Conservation (phyloP, 139 green algal genomes). For the Auxenochlorella pyrenoidosa region DNA sequence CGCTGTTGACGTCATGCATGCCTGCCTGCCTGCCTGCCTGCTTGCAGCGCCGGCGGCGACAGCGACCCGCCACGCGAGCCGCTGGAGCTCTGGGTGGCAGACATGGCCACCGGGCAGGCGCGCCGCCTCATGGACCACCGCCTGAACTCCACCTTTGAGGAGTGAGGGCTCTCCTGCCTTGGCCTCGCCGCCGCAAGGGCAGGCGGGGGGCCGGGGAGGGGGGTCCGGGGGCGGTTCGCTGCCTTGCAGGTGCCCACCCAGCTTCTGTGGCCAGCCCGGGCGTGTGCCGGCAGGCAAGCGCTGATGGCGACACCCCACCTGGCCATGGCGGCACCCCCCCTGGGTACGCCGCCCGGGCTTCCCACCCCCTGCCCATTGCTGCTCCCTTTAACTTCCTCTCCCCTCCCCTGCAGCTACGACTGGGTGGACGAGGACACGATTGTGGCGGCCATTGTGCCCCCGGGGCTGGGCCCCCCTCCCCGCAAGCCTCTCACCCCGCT, state of each 20-base stretch:
- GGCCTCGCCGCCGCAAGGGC: too few species aligned
- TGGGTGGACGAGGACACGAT: slow-evolving; percentile 91
- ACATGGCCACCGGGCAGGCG: slow-evolving; percentile 70
- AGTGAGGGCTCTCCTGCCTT: too few species aligned
- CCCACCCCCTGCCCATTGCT: not conserved
- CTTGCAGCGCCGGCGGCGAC: slow-evolving; percentile 53
- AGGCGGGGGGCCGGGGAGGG: too few species aligned
- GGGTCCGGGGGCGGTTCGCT: too few species aligned
- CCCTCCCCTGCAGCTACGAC: slow-evolving; percentile 60
- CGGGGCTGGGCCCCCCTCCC: slow-evolving; percentile 42
- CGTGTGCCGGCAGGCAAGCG: too few species aligned
- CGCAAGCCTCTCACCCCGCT: slow-evolving; percentile 55
- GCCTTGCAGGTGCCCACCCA: too few species aligned
- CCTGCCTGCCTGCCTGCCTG: too few species aligned
- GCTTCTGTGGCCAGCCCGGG: too few species aligned
- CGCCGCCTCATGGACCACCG: slow-evolving; percentile 57
- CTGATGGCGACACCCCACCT: too few species aligned
- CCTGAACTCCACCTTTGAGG: slow-evolving; percentile 73
- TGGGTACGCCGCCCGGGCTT: not conserved
- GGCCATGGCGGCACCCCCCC: too few species aligned
- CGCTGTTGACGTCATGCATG: too few species aligned
- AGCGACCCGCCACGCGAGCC: slow-evolving; percentile 67
- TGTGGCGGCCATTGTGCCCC: slow-evolving; percentile 71
- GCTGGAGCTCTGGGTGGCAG: slow-evolving; percentile 91
- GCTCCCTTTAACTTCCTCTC: too few species aligned